A percentile compares a stretch with the other conserved stretches of the same genome.
Conservation (phyloP, 768 basidiomycete species). For the Boletus rubroflammeus region DNA sequence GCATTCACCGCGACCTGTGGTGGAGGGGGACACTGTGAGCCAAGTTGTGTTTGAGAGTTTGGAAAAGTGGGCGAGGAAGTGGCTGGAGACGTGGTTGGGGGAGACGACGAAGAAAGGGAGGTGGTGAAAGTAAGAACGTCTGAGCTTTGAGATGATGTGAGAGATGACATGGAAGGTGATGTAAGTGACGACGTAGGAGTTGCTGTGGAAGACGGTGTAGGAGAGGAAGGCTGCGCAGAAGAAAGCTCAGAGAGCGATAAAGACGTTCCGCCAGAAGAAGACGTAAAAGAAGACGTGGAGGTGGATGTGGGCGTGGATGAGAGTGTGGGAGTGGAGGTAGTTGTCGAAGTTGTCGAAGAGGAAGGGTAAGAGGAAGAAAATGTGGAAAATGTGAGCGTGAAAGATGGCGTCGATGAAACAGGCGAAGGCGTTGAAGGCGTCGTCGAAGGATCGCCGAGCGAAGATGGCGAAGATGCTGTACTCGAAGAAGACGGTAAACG, state of each 20-base stretch:
- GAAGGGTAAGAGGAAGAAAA: background rate
- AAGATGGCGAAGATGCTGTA: background rate
- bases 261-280: background rate
- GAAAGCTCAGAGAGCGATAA: background rate
- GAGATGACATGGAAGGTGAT: background rate
- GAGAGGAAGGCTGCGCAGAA: background rate
- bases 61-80: background rate
- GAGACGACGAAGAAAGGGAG: background rate
- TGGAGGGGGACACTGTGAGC: slow-evolving; percentile 22
- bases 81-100: background rate
- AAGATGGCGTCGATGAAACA: background rate
- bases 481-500: background rate
- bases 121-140: background rate
- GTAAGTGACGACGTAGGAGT: background rate
- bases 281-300: background rate
- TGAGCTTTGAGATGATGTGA: background rate
- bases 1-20: slow-evolving; percentile 2
- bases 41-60: slow-evolving; percentile 19
- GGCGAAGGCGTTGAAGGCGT: background rate
- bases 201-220: background rate
- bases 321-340: background rate
- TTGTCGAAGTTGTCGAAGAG: background rate
- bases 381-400: background rate
- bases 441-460: background rate
- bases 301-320: background rate